Evolutionary conservation across 2,329 filamentous ascomycete species (phyloP).

Genomic region (Hypocreales sp.): DNA sequence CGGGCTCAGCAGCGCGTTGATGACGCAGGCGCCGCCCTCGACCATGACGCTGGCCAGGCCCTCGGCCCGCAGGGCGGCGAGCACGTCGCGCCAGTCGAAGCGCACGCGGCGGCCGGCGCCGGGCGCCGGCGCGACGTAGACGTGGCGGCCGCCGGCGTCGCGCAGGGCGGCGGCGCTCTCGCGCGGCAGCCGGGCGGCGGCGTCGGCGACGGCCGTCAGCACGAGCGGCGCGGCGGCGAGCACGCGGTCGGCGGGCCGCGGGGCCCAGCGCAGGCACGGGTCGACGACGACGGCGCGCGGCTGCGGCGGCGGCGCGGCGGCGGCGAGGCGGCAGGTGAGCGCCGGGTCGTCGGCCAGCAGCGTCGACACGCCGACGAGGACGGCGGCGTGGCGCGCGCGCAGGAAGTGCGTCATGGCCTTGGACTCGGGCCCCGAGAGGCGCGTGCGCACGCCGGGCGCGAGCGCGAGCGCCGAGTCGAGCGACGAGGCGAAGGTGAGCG

Average conservation of each 20-base stretch:
- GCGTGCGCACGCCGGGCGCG: constrained; percentile 64
- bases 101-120: constrained; percentile 23
- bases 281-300: constrained; percentile 75
- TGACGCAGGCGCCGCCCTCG: constrained; percentile 70
- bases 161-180: constrained; percentile 26
- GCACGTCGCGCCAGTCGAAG: constrained; percentile 49
- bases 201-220: constrained; percentile 33
- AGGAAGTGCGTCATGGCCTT: constrained; percentile 92
- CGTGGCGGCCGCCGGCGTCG: constrained; percentile 35
- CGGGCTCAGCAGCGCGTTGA: constrained; percentile 63
- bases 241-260: constrained; percentile 45
- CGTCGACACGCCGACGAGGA: constrained; percentile 73
- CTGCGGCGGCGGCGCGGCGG: constrained; percentile 39
- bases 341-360: constrained; percentile 73
- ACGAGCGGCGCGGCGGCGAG: constrained; percentile 59
- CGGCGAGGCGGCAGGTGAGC: constrained; percentile 63
- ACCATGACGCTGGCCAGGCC: constrained; percentile 74
- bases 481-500: constrained; percentile 80
- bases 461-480: constrained; percentile 71
- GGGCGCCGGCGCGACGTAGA: constrained; percentile 19
- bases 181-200: constrained; percentile 25
- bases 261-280: constrained; percentile 58
- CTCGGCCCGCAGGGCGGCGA: constrained; percentile 39
- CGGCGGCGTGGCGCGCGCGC: constrained; percentile 67
- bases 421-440: constrained; percentile 65